These are phyloP conservation scores for Ichthyophthirius multifiliis DNA, from an alignment of 169 alveolate species.

Conservation along the genomic window DNA sequence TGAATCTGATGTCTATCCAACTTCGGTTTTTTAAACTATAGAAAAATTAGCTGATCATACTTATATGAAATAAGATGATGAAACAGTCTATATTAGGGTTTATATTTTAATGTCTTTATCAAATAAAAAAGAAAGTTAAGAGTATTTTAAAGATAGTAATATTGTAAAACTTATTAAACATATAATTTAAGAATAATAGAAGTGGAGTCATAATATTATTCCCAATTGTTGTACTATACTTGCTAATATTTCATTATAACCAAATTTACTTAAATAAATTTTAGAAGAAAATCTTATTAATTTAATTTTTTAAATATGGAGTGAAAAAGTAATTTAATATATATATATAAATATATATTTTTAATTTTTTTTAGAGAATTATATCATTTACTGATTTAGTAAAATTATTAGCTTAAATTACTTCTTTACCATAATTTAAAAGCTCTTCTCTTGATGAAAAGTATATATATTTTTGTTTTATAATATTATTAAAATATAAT, in stretches of 20 bases:
- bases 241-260: conserved; percentile 37
- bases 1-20: conserved; percentile 28
- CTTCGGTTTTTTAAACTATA: conserved; percentile 7
- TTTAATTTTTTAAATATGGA: conserved; percentile 17
- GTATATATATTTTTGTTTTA: neutral
- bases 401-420: conserved; percentile 21
- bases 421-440: conserved; percentile 21
- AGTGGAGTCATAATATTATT: neutral
- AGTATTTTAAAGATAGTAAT: neutral
- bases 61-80: conserved; percentile 18
- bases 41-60: conserved; percentile 28
- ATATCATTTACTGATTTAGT: conserved; percentile 28
- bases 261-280: conserved; percentile 14
- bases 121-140: neutral
- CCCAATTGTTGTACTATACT: conserved; percentile 23
- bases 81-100: conserved; percentile 12
- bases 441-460: conserved; percentile 14
- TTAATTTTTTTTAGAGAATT: neutral
- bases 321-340: neutral
- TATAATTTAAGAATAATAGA: neutral
- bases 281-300: conserved; percentile 21
- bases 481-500: neutral
- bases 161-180: neutral
- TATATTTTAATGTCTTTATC: conserved; percentile 3
- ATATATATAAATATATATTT: neutral